A percentile compares a stretch with the other conserved stretches of the same genome.
Evolutionary conservation across 1,284 basidiomycete genomes (phyloP).

Genomic region (Thecaphora frezii): DNA sequence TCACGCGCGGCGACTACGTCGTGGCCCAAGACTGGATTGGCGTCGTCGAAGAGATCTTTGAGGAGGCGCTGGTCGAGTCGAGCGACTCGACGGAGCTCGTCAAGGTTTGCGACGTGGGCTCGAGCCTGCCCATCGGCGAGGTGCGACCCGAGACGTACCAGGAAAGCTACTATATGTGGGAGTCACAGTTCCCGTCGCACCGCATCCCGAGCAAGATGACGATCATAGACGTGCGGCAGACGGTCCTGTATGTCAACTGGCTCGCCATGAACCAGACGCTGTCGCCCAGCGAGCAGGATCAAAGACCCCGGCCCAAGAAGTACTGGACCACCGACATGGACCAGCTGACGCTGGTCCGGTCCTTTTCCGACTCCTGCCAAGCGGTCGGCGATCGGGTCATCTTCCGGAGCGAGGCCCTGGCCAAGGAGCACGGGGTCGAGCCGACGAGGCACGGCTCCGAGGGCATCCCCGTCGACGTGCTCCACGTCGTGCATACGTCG

Average conservation of each 20-base stretch:
- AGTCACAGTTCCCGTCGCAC: slow-evolving; percentile 15
- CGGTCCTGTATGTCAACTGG: slow-evolving; percentile 80
- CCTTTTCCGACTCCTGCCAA: slow-evolving; percentile 31
- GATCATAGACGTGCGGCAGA: slow-evolving; percentile 73
- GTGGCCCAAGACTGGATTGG: slow-evolving; percentile 83
- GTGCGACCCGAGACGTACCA: slow-evolving; percentile 30
- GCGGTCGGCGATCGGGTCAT: slow-evolving; percentile 58
- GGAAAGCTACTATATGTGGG: slow-evolving; percentile 32
- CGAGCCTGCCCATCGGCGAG: slow-evolving; percentile 18
- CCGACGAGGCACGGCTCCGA: slow-evolving; percentile 23
- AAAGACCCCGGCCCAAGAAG: slow-evolving; percentile 25
- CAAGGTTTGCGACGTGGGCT: slow-evolving; percentile 27
- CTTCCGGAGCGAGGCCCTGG: slow-evolving; percentile 38
- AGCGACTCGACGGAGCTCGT: slow-evolving; percentile 61
- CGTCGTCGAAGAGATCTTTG: slow-evolving; percentile 71
- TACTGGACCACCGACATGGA: slow-evolving; percentile 27
- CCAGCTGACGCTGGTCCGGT: slow-evolving; percentile 30
- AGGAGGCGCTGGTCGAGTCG: slow-evolving; percentile 72
- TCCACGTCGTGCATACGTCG: slow-evolving; percentile 69
- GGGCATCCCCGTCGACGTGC: slow-evolving; percentile 24
- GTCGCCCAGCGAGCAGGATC: slow-evolving; percentile 29
- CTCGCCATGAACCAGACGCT: slow-evolving; percentile 78
- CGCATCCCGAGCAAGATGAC: slow-evolving; percentile 60
- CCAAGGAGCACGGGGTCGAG: slow-evolving; percentile 31
- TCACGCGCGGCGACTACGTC: slow-evolving; percentile 63